Evolutionary conservation across 805 yeast genomes (phyloP).

Genomic region (Candida fluviatilis): DNA sequence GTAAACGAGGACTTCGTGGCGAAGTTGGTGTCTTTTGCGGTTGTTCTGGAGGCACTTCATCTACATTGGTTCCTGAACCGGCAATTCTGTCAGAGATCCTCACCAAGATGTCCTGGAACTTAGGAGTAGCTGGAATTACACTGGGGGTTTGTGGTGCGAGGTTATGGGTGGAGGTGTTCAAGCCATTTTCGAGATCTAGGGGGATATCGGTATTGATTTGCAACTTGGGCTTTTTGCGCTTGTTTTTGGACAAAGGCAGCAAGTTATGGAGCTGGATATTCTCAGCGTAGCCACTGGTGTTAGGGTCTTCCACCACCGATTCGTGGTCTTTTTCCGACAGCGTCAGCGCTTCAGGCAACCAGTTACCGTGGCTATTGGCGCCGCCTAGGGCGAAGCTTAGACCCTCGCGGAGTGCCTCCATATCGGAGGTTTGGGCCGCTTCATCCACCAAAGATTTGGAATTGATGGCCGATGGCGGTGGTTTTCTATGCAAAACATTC

Average conservation of each 20-base stretch:
- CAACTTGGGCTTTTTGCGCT: not conserved
- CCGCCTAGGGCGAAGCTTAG: slow-evolving; percentile 32
- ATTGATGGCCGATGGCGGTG: not conserved
- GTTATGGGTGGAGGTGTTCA: not conserved
- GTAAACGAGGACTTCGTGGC: too few species aligned
- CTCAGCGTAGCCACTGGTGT: slow-evolving; percentile 2
- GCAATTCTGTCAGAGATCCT: slow-evolving; percentile 34
- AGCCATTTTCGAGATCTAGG: not conserved
- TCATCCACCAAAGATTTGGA: slow-evolving; percentile 3
- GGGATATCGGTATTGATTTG: slow-evolving; percentile 1
- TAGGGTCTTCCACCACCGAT: slow-evolving; percentile 5
- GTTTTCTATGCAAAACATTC: not conserved
- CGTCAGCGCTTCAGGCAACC: slow-evolving; percentile 22
- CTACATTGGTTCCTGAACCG: slow-evolving; percentile 20
- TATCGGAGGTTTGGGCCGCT: slow-evolving; percentile 12
- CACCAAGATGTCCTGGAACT: slow-evolving; percentile 19
- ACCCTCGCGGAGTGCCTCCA: slow-evolving; percentile 30
- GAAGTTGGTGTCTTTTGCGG: slow-evolving; percentile 1
- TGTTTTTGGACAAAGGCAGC: not conserved
- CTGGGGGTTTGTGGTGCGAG: not conserved
- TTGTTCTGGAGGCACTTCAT: not conserved
- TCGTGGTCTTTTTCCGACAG: slow-evolving; percentile 2
- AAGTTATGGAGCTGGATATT: not conserved
- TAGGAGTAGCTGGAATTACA: slow-evolving; percentile 2
- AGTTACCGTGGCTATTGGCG: slow-evolving; percentile 17